phyloP scores from a whole-genome alignment of 148 eudicot genomes.

The Suaeda aralocaspica region DNA sequence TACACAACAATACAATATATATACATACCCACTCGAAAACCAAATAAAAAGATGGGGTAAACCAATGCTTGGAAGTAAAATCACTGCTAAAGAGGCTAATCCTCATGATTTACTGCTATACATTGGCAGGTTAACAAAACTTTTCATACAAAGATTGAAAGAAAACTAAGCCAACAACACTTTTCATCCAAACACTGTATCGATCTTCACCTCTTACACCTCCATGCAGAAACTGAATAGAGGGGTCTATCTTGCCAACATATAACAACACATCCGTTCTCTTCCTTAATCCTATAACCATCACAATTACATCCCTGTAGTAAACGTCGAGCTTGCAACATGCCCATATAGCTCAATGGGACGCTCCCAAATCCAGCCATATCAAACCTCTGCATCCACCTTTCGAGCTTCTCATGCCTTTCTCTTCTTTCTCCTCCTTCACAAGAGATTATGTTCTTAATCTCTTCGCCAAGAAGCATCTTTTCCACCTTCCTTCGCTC shows the following conservation, averaged over 20 bases:
- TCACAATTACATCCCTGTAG: conserved; percentile 63
- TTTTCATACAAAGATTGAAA: conserved; percentile 17
- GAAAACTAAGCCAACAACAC: conserved; percentile 14
- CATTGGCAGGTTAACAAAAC: conserved; percentile 28
- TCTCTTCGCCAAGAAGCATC: conserved; percentile 78
- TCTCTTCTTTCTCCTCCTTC: conserved; percentile 74
- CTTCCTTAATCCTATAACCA: conserved; percentile 75
- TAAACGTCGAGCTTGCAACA: conserved; percentile 72
- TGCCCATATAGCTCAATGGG: conserved; percentile 65
- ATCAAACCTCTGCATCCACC: conserved; percentile 72
- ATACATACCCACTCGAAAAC: background rate
- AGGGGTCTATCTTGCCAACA: conserved; percentile 97
- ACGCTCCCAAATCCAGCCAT: conserved; percentile 59
- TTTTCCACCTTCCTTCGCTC: conserved; percentile 85
- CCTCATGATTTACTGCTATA: conserved; percentile 24
- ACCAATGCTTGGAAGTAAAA: background rate
- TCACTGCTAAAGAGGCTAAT: conserved; percentile 15
- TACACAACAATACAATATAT: background rate
- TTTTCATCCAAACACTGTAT: background rate
- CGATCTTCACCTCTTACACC: conserved; percentile 52
- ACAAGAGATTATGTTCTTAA: conserved; percentile 76
- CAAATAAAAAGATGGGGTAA: background rate
- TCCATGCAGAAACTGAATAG: conserved; percentile 79
- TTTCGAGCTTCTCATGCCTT: conserved; percentile 86
- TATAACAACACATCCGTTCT: conserved; percentile 70